A percentile compares a stretch with the other conserved stretches of the same genome.
These are phyloP conservation scores for Ensete glaucum DNA, from an alignment of 176 grass and related monocot genomes.

Conservation along the genomic window DNA sequence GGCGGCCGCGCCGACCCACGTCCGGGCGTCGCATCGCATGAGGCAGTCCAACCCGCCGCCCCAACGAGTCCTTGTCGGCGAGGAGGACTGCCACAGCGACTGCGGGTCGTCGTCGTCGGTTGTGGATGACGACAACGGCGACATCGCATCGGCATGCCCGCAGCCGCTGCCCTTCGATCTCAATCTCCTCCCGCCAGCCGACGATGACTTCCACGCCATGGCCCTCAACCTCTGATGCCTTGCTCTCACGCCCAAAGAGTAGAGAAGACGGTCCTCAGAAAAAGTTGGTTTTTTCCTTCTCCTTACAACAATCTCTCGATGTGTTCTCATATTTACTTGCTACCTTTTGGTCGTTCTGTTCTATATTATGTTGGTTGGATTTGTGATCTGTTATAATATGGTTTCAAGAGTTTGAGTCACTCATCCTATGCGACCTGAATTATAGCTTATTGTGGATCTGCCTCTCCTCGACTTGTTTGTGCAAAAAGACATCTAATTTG, in stretches of 20 bases:
- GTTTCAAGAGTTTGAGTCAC: background rate
- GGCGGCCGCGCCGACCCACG: background rate
- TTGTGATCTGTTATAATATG: conserved; percentile 3
- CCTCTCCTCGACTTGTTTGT: background rate
- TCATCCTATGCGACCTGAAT: background rate
- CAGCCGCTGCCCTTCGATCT: conserved; percentile 50
- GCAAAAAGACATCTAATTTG: background rate
- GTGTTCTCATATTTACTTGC: background rate
- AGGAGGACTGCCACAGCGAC: conserved; percentile 44
- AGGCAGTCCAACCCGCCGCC: conserved; percentile 15
- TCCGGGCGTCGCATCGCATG: conserved; percentile 6
- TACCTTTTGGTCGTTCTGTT: background rate
- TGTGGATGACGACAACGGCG: conserved; percentile 10
- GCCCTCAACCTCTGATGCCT: background rate
- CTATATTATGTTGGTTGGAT: conserved; percentile 5
- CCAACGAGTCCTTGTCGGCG: background rate
- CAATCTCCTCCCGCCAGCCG: conserved; percentile 53
- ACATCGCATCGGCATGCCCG: background rate
- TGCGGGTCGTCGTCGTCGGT: conserved; percentile 36
- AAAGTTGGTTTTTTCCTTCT: background rate
- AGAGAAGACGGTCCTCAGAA: background rate
- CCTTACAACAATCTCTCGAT: background rate
- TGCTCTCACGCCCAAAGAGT: background rate
- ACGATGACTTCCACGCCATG: conserved; percentile 4
- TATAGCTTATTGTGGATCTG: background rate